Evolutionary conservation across 768 basidiomycete species (phyloP), one percentile per base, ranked within the genome.

Genomic region (Tylopilus sp.): DNA sequence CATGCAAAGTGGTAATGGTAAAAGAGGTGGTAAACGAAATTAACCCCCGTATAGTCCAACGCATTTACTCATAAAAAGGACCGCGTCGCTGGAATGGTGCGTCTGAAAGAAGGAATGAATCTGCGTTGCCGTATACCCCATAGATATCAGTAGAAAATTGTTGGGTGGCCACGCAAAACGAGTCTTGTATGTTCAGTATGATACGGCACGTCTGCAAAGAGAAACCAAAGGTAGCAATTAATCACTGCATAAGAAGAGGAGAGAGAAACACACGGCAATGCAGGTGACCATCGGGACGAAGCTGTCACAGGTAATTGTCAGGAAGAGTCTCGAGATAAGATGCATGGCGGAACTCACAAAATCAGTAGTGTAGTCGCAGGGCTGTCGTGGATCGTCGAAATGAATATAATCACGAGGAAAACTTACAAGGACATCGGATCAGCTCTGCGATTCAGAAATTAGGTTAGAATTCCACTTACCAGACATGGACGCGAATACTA

Each of bases 121-220:
- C 62, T 6, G 38, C 45, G 24, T 40, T 57, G 11, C 42, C 33
- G 6, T 54, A 51, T 11, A 61, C 0, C 13, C 53, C 63, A 38
- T 25, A 48, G 5, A 65, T 16, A 4, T 55, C 59, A 6, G 64
- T 65, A 13, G 63, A 50, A 34, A 64, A 54, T 41, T 50, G 21
- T 8, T 40, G 42, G 2, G 22, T 40, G 3, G 5, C 0, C 11
- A 34, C 17, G 1, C 0, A 0, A 4, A 34, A 3, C 3, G 28
- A 19, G n/a, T 19, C 29, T 24, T 61, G 61, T 33, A 65, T 51
- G 30, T 65, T 65, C 42, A 65, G 25, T 24, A 67, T 54, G 14
- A 64, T 21, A 28, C 54, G 59, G 40, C 50, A 53, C 9, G 52
- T 57, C 64, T 65, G 11, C 8, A 22, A 26, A 8, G 1, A 1